Evolutionary conservation across 192 early-diverging fungal species (phyloP).

Genomic region (Entophlyctis helioformis): DNA sequence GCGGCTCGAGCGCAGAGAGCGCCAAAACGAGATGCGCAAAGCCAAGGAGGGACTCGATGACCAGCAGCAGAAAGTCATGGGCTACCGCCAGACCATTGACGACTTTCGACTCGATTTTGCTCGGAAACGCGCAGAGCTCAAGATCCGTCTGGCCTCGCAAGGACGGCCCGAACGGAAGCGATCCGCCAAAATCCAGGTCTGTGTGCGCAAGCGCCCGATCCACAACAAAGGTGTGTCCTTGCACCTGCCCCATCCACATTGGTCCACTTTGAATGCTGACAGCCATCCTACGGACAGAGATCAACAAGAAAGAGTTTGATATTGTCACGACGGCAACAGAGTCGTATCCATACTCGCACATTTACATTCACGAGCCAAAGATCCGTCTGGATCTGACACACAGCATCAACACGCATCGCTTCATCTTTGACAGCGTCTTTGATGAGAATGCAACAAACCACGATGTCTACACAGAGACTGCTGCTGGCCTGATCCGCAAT

Average conservation of each 20-base stretch:
- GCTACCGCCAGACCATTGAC: slow-evolving; percentile 9
- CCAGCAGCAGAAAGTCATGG: slow-evolving; percentile 2
- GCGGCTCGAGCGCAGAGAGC: slow-evolving; percentile 8
- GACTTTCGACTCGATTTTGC: no score
- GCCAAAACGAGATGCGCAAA: slow-evolving; percentile 1
- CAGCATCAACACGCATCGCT: slow-evolving; percentile 75
- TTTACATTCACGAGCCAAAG: slow-evolving; percentile 34
- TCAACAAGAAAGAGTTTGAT: slow-evolving; percentile 12
- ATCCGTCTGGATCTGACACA: slow-evolving; percentile 63
- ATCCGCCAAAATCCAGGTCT: slow-evolving; percentile 81
- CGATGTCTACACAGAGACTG: slow-evolving; percentile 14
- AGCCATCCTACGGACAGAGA: no score
- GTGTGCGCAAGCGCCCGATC: slow-evolving; percentile 79
- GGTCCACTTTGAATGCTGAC: not conserved
- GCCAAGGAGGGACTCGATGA: slow-evolving; percentile 1
- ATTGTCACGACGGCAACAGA: slow-evolving; percentile 19
- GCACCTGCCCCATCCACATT: not conserved
- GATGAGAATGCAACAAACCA: slow-evolving; percentile 43
- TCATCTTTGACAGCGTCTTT: slow-evolving; percentile 83
- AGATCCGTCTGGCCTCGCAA: no score
- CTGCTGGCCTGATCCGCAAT: slow-evolving; percentile 7
- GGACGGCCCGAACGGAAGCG: no score
- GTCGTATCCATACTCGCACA: slow-evolving; percentile 13
- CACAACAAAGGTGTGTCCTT: slow-evolving; percentile 54
- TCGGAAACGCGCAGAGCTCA: no score